Percentiles rank a stretch among this genome's conserved stretches.
phyloP scores from a whole-genome alignment of 768 basidiomycete species.

The Podaxis sp. region DNA sequence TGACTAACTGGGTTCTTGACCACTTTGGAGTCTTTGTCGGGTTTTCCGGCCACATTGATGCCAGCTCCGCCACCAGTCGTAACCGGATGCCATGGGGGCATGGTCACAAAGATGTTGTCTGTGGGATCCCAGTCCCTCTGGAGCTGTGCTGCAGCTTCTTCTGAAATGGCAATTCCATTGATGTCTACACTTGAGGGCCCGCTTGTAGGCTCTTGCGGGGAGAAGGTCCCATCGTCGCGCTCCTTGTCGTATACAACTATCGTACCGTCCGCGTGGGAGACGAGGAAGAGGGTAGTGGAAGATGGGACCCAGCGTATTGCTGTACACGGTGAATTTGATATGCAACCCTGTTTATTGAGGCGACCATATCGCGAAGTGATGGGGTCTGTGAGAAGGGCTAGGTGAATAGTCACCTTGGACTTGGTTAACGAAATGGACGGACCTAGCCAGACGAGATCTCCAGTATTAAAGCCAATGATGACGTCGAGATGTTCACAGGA shows the following conservation, averaged over 20 bases:
- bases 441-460: conserved; percentile 98
- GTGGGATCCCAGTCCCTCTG: conserved; percentile 73
- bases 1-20: conserved; percentile 90
- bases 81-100: conserved; percentile 84
- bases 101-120: conserved; percentile 75
- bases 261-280: conserved; percentile 86
- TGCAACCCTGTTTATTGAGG: conserved; percentile 85
- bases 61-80: conserved; percentile 37
- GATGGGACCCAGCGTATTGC: conserved; percentile 87
- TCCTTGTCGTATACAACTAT: conserved; percentile 91
- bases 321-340: conserved; percentile 81
- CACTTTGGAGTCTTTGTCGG: conserved; percentile 66
- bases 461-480: conserved; percentile 89
- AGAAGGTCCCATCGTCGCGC: conserved; percentile 81
- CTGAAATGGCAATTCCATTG: conserved; percentile 9
- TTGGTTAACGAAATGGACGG: conserved; percentile 20
- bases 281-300: conserved; percentile 79
- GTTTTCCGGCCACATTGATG: conserved; percentile 32
- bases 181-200: conserved; percentile 21
- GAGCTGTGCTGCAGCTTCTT: conserved; percentile 27
- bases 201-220: conserved; percentile 52
- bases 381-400: conserved; percentile 51
- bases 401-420: conserved; percentile 10
- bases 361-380: conserved; percentile 79
- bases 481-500: conserved; percentile 80